Base-by-base conservation (phyloP, 2,329 filamentous ascomycete species). In the Paramyrothecium roridum region DNA sequence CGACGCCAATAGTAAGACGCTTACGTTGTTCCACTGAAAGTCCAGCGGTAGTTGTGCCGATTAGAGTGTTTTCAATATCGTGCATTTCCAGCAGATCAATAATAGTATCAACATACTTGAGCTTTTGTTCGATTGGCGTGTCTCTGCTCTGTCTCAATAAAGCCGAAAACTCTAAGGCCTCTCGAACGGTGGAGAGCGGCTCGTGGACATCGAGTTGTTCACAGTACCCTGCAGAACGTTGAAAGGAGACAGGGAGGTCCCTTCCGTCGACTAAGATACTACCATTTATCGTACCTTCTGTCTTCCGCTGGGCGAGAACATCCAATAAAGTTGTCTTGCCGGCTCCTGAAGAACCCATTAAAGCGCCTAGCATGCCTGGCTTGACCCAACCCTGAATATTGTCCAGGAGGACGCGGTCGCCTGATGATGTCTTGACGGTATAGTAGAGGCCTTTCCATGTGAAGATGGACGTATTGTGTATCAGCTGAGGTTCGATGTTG, bases 291-390 rank as follows among this genome's bases (percentile, higher is more conserved):
- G 88, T 86, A 61, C 90, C 90, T 73, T 90, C 89, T 1, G 88
- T 92, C 56, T 89, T 88, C 62, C 90, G 84, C 57, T 89, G 89
- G 6, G 91, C 91, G 33, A 96, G 80, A 2, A 91, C 89, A 69
- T 96, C 91, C 8, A 96, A 77, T 3, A 96, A 80, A 0, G 91
- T 95, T 0, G 91, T 96, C 72, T 96, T 96, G 52, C 91, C 91
- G 17, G 91, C 91, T 60, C 90, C 90, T 12, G 87, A 89, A 2
- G 89, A 84, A 63, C 90, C 87, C 89, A 93, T 90, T n/a, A 93
- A 76, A 4, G 89, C 90, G 3, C 87, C 90, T 20, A 92, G 72
- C 59, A 86, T 91, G 48, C 90, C 90, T 1, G 90, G 89, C 70
- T 91, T 90, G 54, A 93, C 88, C 85, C 88, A 96, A 3, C 91